These are phyloP conservation scores for Epithemia pelagica DNA, from an alignment of 108 stramenopile genomes.

Conservation along the genomic window DNA sequence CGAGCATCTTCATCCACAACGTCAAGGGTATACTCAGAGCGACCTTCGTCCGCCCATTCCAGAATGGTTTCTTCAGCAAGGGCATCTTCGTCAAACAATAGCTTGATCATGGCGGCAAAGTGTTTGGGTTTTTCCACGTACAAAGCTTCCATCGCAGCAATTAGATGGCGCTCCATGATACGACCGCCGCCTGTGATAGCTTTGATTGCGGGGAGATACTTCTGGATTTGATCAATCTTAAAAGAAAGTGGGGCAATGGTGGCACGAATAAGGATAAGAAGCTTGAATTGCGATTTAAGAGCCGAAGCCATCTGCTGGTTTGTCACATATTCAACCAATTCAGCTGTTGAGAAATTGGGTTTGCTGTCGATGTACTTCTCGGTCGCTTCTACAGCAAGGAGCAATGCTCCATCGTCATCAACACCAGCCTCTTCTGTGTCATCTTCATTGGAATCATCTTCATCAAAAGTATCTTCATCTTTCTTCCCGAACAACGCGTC, in stretches of 20 bases:
- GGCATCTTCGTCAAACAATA: constrained; percentile 85
- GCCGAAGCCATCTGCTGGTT: constrained; percentile 94
- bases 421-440: constrained; percentile 48
- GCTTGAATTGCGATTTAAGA: constrained; percentile 84
- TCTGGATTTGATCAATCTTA: constrained; percentile 76
- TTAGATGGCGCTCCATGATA: constrained; percentile 83
- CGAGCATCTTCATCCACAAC: constrained; percentile 73
- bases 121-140: constrained; percentile 81
- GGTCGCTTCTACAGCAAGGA: constrained; percentile 72
- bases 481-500: constrained; percentile 47
- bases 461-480: constrained; percentile 38
- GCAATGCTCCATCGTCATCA: constrained; percentile 73
- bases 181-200: constrained; percentile 63
- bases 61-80: constrained; percentile 86
- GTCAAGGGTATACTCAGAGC: constrained; percentile 65
- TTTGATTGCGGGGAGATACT: constrained; percentile 45
- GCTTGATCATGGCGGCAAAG: constrained; percentile 87
- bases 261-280: constrained; percentile 75
- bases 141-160: constrained; percentile 64
- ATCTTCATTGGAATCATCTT: constrained; percentile 39
- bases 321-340: constrained; percentile 65
- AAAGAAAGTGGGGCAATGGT: constrained; percentile 73
- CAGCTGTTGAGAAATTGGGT: constrained; percentile 53
- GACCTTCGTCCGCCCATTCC: constrained; percentile 85
- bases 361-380: constrained; percentile 66